Conservation (phyloP, 2,329 filamentous ascomycete genomes). For the Endothia cerciana region DNA sequence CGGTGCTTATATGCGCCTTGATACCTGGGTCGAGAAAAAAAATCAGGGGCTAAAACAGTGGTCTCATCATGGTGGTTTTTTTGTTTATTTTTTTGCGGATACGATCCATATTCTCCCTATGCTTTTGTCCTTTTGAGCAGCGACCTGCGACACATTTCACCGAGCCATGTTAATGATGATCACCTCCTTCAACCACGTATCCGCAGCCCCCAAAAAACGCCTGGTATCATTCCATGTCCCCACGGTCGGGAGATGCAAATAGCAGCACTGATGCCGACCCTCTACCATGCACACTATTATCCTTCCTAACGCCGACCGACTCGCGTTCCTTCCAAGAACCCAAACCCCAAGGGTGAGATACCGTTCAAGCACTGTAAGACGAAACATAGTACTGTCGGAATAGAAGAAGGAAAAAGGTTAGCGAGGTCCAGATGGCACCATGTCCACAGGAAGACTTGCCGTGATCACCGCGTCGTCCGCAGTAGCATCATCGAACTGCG, state of each 20-base stretch:
- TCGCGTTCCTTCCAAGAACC: too few species aligned
- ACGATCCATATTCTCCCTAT: too few species aligned
- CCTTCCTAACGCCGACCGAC: conserved; percentile 2
- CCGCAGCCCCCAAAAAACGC: conserved; percentile 19
- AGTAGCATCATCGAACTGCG: conserved; percentile 67
- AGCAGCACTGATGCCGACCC: conserved; percentile 2
- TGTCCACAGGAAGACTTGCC: conserved; percentile 49
- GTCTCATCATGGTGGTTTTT: too few species aligned
- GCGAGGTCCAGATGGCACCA: conserved; percentile 4
- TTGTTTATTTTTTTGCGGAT: too few species aligned
- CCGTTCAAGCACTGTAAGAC: conserved; percentile 40
- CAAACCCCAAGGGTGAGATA: neutral
- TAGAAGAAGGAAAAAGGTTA: conserved; percentile 24
- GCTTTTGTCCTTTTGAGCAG: neutral
- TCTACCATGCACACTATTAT: neutral
- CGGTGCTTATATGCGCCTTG: neutral
- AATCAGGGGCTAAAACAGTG: too few species aligned
- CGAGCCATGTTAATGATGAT: neutral
- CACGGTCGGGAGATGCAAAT: conserved; percentile 9
- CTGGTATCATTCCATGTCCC: conserved; percentile 20
- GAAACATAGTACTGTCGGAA: conserved; percentile 43
- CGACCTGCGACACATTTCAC: neutral
- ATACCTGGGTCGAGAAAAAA: too few species aligned
- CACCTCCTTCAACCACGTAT: neutral
- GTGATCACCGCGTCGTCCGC: conserved; percentile 77